Evolutionary conservation across 2,329 filamentous ascomycete species (phyloP), one percentile per base, ranked within the genome.

Genomic region (Diplodia scrobiculata): DNA sequence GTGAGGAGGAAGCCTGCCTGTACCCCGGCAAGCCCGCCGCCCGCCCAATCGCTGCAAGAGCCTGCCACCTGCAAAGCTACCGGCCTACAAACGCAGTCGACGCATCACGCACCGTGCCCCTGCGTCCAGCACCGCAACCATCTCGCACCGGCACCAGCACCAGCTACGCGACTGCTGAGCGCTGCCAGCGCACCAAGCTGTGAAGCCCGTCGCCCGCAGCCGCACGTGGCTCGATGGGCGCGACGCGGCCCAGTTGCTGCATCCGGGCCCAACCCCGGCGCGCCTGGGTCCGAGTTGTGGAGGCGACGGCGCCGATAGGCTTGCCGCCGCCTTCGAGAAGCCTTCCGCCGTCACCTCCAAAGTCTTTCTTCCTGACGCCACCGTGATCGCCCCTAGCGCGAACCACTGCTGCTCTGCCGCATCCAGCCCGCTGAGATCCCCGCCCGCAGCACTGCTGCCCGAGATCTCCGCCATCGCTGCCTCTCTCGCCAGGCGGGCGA

Each of bases 301-400:
- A 60, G 55, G 58, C n/a, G 13, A 47, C 14, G 14, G 38, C 25
- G 25, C 21, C 38, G 54, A 45, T 45, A 59, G 54, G 25, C 58
- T 50, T 36, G 50, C n/a, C 58, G 41, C 41, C 11, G 21, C n/a
- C 19, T 62, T 41, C 41, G 48, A 41, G 48, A 60, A 25, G 27
- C 58, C 25, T 36, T n/a, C 5, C 14, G 2, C 38, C 25, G 17
- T 41, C n/a, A 50, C 11, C 14, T 27, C 25, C 17, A 9, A 41
- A 36, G 34, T 34, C 38, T 34, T 29, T 36, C 38, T 32, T 29
- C 13, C 25, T 36, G 45, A 51, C 58, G 58, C 58, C 58, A 62
- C 58, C 45, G 19, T 32, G 58, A 62, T 62, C 58, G 58, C 58
- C 58, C 58, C 58, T 62, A 62, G 58, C 58, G 58, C 58, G 58